Percentiles rank a stretch among this genome's conserved stretches.
These are phyloP conservation scores for Babesia microti DNA, from an alignment of 169 alveolate species.

Conservation along the genomic window DNA sequence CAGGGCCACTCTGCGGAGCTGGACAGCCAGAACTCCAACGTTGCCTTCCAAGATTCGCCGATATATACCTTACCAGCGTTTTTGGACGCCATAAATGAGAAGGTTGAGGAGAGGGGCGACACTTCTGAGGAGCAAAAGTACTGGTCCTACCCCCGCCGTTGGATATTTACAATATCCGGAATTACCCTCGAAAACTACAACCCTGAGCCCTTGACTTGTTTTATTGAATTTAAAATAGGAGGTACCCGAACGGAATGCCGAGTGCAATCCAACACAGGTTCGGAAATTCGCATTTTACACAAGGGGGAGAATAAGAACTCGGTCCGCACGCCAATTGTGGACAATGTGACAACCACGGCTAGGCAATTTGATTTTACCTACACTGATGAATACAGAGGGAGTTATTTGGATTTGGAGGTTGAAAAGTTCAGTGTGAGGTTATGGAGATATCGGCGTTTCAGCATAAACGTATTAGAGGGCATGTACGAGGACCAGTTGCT, in stretches of 20 bases:
- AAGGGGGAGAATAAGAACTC: constrained; percentile 62
- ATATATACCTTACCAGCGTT: constrained; percentile 57
- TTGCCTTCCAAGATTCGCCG: constrained; percentile 50
- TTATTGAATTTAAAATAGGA: constrained; percentile 61
- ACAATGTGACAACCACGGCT: constrained; percentile 51
- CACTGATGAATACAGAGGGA: constrained; percentile 68
- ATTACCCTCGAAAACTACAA: constrained; percentile 46
- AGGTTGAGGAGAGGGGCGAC: constrained; percentile 52
- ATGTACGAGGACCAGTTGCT: constrained; percentile 58
- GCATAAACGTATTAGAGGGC: constrained; percentile 62
- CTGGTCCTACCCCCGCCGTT: constrained; percentile 58
- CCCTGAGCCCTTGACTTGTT: constrained; percentile 47
- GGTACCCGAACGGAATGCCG: constrained; percentile 60
- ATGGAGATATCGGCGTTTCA: constrained; percentile 64
- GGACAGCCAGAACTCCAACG: constrained; percentile 39
- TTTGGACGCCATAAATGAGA: constrained; percentile 39
- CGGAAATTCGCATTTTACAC: constrained; percentile 47
- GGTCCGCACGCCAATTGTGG: constrained; percentile 64
- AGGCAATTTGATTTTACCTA: constrained; percentile 56
- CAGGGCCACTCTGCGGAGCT: constrained; percentile 3
- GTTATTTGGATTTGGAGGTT: constrained; percentile 64
- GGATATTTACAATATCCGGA: constrained; percentile 53
- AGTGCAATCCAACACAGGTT: constrained; percentile 48
- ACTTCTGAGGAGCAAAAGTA: constrained; percentile 45
- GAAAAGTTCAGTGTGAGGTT: constrained; percentile 63